Evolutionary conservation across 768 basidiomycete genomes (phyloP).

Genomic region (Rhizopogon vesiculosus): DNA sequence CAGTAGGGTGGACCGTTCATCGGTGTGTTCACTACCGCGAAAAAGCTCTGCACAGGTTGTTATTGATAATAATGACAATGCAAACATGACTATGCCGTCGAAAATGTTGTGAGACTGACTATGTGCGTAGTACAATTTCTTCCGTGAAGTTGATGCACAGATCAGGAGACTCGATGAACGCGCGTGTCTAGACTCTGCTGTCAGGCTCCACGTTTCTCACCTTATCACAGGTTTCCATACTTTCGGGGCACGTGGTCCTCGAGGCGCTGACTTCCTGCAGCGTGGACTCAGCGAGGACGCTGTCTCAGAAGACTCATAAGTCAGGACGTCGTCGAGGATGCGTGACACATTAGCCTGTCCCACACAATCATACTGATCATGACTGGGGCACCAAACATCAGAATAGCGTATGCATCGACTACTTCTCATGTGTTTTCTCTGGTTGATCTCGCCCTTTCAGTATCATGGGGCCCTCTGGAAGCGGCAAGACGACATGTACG

Average conservation of each 20-base stretch:
- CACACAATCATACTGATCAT: neutral
- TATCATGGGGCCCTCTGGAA: slow-evolving; percentile 11
- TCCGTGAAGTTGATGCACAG: too few relatives aligned
- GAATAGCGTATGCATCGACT: slow-evolving; percentile 24
- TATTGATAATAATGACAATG: too few relatives aligned
- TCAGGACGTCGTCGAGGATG: neutral
- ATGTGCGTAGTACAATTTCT: too few relatives aligned
- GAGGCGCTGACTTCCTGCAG: neutral
- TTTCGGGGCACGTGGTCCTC: neutral
- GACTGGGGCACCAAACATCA: slow-evolving; percentile 6
- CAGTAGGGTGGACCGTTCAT: too few relatives aligned
- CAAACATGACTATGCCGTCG: too few relatives aligned
- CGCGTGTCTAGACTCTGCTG: too few relatives aligned
- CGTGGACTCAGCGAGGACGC: neutral
- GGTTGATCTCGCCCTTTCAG: neutral
- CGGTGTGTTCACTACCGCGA: too few relatives aligned
- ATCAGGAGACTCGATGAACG: too few relatives aligned
- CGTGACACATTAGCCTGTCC: neutral
- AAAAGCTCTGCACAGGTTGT: too few relatives aligned
- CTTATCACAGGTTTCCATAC: neutral
- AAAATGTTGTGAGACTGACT: too few relatives aligned
- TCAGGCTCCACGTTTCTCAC: too few relatives aligned
- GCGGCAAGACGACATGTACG: slow-evolving; percentile 10
- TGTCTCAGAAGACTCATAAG: neutral
- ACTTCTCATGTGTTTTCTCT: neutral